Conservation (phyloP, 2,329 filamentous ascomycete species). For the Leptographium galeiforme region DNA sequence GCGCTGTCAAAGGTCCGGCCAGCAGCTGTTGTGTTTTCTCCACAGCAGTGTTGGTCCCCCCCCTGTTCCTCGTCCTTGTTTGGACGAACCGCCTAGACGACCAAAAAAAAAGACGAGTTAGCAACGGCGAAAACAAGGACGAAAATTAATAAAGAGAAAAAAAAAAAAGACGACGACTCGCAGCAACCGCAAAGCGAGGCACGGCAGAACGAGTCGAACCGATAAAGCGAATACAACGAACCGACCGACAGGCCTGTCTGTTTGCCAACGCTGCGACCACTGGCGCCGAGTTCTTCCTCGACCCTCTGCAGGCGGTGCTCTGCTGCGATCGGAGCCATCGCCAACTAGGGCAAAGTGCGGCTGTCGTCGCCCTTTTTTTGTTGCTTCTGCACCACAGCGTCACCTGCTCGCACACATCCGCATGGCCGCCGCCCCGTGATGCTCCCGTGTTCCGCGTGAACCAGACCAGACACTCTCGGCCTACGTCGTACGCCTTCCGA, state of each 20-base stretch:
- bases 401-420: neutral
- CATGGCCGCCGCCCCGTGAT: constrained; percentile 4
- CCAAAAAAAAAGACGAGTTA: neutral
- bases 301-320: neutral
- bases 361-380: neutral
- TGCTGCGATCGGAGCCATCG: neutral
- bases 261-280: neutral
- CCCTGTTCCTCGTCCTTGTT: neutral
- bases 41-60: neutral
- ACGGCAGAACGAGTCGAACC: neutral
- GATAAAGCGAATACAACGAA: neutral
- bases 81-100: neutral
- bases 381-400: neutral
- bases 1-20: too few species aligned
- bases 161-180: neutral
- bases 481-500: neutral
- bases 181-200: neutral
- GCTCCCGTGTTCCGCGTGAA: constrained; percentile 2
- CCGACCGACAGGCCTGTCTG: neutral
- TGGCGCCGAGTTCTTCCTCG: neutral
- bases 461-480: neutral
- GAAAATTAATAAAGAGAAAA: neutral
- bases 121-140: neutral
- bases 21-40: neutral
- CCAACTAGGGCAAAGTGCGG: neutral